Percentiles rank a stretch among this genome's conserved stretches.
Conservation (phyloP, 2,329 filamentous ascomycete genomes). For the Phyllosticta citrichinensis region DNA sequence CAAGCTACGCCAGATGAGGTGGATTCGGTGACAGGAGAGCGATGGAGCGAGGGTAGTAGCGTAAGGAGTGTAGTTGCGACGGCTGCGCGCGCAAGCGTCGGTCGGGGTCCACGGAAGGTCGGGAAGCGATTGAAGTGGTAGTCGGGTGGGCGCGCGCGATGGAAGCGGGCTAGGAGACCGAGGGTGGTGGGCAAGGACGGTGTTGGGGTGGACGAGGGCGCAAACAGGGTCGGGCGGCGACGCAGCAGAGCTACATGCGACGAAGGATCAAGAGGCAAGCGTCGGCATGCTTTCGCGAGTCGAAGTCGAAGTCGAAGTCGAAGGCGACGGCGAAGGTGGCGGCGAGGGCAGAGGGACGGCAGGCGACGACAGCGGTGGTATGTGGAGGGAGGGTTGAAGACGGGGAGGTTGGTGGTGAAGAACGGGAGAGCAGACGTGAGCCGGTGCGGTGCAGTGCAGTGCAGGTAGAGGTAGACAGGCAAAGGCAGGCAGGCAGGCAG, state of each 20-base stretch:
- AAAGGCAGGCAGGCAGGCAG: not conserved
- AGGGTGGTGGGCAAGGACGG: not conserved
- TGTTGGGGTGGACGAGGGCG: not conserved
- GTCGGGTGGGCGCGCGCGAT: conserved; percentile 1
- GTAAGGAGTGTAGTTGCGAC: conserved; percentile 10
- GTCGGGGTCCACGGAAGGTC: not conserved
- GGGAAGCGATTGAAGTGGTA: not conserved
- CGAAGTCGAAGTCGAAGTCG: too few relatives aligned
- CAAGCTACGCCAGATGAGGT: not conserved
- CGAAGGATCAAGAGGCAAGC: not conserved
- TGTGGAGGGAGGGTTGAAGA: not conserved
- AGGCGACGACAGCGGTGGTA: not conserved
- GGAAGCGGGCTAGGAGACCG: conserved; percentile 1
- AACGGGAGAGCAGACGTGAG: not conserved
- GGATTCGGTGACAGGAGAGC: not conserved
- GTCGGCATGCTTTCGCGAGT: not conserved
- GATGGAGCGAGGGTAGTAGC: conserved; percentile 5
- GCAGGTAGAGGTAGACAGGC: too few relatives aligned
- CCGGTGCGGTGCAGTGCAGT: too few relatives aligned
- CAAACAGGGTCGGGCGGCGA: conserved; percentile 2
- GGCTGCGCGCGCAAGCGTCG: conserved; percentile 4
- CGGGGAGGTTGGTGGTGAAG: not conserved
- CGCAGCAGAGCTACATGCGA: conserved; percentile 6
- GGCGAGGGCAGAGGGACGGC: not conserved
- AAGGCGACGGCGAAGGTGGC: too few relatives aligned